These are phyloP conservation scores for Gastrodia elata DNA, from an alignment of 106 monocot species.

Conservation along the genomic window DNA sequence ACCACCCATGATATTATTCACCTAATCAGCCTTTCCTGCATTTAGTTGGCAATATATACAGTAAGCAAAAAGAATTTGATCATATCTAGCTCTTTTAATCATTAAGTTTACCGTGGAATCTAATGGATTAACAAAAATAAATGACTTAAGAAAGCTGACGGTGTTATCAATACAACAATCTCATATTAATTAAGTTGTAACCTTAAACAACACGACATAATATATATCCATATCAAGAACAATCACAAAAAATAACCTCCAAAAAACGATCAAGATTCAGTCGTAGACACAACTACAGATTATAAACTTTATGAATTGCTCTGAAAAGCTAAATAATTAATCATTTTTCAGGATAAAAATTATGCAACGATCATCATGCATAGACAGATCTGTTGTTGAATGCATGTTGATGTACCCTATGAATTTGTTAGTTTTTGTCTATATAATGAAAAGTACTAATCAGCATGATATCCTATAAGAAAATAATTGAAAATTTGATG, in stretches of 20 bases:
- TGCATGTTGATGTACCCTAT: not conserved
- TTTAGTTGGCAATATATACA: conserved; percentile 1
- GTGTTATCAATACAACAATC: not conserved
- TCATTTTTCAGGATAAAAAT: not conserved
- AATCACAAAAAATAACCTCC: not conserved
- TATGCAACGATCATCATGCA: not conserved
- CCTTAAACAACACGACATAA: not conserved
- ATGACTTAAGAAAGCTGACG: not conserved
- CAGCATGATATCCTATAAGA: too few relatives aligned
- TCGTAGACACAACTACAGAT: not conserved
- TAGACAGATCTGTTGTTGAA: not conserved
- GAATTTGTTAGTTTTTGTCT: too few relatives aligned
- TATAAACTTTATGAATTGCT: not conserved
- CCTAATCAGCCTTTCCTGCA: too few relatives aligned
- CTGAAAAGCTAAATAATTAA: not conserved
- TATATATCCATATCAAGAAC: not conserved
- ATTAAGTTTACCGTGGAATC: not conserved
- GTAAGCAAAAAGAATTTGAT: conserved; percentile 1
- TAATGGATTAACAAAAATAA: not conserved
- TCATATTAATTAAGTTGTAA: not conserved
- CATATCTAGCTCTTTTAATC: not conserved
- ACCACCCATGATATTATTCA: too few relatives aligned
- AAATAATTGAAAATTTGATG: too few relatives aligned
- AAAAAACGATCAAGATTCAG: not conserved
- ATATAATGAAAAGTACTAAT: too few relatives aligned